Conservation (phyloP, 352 stramenopile genomes). For the Pythium periplocum region DNA sequence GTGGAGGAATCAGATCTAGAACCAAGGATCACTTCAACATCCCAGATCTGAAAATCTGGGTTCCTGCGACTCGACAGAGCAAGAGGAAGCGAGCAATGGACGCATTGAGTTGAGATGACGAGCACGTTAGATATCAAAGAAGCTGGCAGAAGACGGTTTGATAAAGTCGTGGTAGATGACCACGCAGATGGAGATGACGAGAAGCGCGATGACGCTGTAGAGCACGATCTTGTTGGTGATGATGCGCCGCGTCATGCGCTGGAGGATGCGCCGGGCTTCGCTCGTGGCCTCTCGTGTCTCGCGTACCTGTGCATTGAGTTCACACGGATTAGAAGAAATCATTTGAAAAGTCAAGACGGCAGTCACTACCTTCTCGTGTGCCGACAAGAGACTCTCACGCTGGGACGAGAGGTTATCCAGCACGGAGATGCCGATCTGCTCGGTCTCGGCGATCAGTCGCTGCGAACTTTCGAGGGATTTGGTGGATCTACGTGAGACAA, state of each 20-base stretch:
- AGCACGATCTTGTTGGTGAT: conserved; percentile 78
- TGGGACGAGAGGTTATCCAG: conserved; percentile 66
- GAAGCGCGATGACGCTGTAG: conserved; percentile 68
- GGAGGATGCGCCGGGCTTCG: conserved; percentile 58
- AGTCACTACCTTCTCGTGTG: conserved; percentile 53
- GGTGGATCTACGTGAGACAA: conserved; percentile 33
- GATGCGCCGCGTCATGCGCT: conserved; percentile 72
- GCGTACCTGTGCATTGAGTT: conserved; percentile 25
- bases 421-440: conserved; percentile 50
- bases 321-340: no score
- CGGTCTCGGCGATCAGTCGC: conserved; percentile 20
- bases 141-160: conserved; percentile 13
- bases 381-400: conserved; percentile 57
- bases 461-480: conserved; percentile 35
- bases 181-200: conserved; percentile 62
- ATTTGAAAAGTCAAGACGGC: no score
- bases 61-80: no score
- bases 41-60: no score
- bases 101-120: background rate
- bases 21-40: no score
- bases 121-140: conserved; percentile 6
- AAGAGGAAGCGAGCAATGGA: no score
- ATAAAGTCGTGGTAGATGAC: conserved; percentile 82
- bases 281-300: conserved; percentile 66
- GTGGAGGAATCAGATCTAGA: no score